Percentiles rank a stretch among this genome's conserved stretches.
phyloP scores from a whole-genome alignment of 768 basidiomycete species.

The Mycena belliarum region DNA sequence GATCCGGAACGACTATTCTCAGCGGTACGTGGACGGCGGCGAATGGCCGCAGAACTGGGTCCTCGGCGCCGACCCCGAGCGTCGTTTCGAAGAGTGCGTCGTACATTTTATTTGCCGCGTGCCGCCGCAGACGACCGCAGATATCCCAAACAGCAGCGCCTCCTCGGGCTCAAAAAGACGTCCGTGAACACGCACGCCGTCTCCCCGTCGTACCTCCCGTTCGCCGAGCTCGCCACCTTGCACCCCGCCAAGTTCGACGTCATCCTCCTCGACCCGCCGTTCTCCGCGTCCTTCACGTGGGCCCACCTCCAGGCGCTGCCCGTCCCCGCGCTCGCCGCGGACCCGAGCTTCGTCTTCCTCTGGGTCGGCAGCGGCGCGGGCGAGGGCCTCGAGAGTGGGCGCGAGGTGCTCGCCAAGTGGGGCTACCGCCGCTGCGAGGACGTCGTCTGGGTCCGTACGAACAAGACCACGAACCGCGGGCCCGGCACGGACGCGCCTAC shows the following conservation, averaged over 20 bases:
- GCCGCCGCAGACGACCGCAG: constrained; percentile 48
- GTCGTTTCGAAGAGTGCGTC: constrained; percentile 90
- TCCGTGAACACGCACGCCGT: constrained; percentile 71
- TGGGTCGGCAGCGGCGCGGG: constrained; percentile 94
- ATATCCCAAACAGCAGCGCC: constrained; percentile 90
- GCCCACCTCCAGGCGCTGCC: constrained; percentile 81
- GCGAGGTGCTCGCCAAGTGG: constrained; percentile 91
- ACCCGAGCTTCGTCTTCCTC: constrained; percentile 91
- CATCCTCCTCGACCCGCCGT: constrained; percentile 89
- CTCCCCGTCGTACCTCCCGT: constrained; percentile 72
- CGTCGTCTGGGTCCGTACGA: constrained; percentile 98
- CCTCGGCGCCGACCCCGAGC: constrained; percentile 83
- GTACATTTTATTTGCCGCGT: no score
- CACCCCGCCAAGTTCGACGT: constrained; percentile 82
- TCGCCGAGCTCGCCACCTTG: constrained; percentile 54
- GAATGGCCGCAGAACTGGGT: constrained; percentile 96
- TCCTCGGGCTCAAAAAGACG: constrained; percentile 80
- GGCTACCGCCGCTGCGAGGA: constrained; percentile 95
- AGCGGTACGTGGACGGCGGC: constrained; percentile 86
- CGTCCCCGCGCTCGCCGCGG: constrained; percentile 78
- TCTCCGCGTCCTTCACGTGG: constrained; percentile 86
- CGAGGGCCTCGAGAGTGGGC: constrained; percentile 87
- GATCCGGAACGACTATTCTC: constrained; percentile 92
- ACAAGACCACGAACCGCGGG: constrained; percentile 66
- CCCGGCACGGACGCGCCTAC: constrained; percentile 87